Base-by-base conservation (phyloP, 176 grass and related monocot genomes). In the Cenchrus fungigraminus region DNA sequence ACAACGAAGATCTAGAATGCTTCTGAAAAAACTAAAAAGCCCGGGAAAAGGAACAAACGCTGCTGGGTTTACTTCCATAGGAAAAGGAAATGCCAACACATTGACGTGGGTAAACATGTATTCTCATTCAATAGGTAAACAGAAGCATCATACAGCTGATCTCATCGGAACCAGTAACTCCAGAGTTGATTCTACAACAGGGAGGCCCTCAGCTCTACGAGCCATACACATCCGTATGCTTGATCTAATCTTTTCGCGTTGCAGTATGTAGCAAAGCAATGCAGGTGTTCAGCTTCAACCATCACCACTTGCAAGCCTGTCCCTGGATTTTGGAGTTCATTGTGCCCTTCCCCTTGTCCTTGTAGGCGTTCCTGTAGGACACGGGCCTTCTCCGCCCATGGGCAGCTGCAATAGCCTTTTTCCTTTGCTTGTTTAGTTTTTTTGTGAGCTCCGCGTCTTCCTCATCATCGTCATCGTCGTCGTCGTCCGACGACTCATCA, bases 291-390 rank as follows among this genome's bases (percentile, higher is more conserved):
- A 25, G 22, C 22, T 25, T 25, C 10, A 68, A 40, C 43, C 15
- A 75, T 92, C 73, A 95, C 93, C 89, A 95, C 4, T 94, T 77
- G 74, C 82, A 91, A 1, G 83, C 78, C 76, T 95, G 89, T 69
- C 88, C 92, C 75, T 98, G 89, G 51, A 93, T 86, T 85, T 95
- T 98, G 47, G 91, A 98, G 83, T 95, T 95, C 83, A 91, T 86
- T 40, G 91, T 90, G 9, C 86, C 89, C 86, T 95, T 98, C 1
- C 91, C 96, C 79, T 95, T 98, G 77, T 95, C 89, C 90, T 98
- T 95, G 44, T 94, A 95, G 74, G 89, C 37, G 56, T 98, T 98
- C 83, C 96, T 89, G 10, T 93, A 95, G 17, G 85, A 56, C 6
- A 86, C 1, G 1, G 78, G 31, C 53, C 85, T 89, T 71, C 85